Evolutionary conservation across 139 green algal species (phyloP).

Genomic region (Chlamydomonas sp.): DNA sequence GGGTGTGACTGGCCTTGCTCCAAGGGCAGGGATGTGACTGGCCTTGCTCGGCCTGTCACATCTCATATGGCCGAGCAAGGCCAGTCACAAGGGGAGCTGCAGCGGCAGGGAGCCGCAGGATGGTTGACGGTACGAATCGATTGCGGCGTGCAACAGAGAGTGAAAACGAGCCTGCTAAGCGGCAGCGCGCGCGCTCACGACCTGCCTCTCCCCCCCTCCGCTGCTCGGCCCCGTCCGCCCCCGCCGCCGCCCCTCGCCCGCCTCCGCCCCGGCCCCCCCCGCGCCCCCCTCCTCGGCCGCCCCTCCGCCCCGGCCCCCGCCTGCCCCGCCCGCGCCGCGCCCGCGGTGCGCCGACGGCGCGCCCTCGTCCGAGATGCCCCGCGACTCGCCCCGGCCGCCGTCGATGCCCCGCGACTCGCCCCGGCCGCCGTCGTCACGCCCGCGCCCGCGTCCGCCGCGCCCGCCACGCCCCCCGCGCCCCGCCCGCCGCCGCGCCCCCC

Average conservation of each 20-base stretch:
- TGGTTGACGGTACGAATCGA: no score
- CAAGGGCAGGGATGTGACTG: no score
- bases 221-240: background rate
- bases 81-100: no score
- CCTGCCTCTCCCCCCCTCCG: conserved; percentile 7
- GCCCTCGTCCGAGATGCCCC: background rate
- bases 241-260: background rate
- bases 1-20: no score
- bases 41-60: no score
- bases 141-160: no score
- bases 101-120: no score
- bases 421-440: conserved; percentile 5
- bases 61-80: no score
- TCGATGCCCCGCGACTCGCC: background rate
- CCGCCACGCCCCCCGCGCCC: background rate
- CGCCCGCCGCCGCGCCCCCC: conserved; percentile 9
- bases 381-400: background rate
- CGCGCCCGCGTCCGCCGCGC: background rate
- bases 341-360: background rate
- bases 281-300: conserved; percentile 6
- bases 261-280: conserved; percentile 12
- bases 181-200: background rate
- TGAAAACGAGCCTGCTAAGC: background rate
- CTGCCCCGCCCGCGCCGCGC: background rate
- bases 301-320: background rate